Evolutionary conservation across 1,139 yeast species (phyloP), one percentile per base, ranked within the genome.

Genomic region (Candida buenavistaensis): DNA sequence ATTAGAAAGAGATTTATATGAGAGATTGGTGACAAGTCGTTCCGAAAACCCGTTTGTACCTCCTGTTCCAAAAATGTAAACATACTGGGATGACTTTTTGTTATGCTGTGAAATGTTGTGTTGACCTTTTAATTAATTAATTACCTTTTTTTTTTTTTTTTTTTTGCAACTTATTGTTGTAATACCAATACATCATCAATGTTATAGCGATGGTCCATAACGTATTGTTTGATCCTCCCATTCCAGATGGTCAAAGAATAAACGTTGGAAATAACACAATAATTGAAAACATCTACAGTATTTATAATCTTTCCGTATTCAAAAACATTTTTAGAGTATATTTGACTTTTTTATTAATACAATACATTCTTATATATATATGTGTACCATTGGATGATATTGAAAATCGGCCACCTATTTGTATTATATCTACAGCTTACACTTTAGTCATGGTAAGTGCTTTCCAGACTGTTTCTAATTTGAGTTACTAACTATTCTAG

Each of bases 1-100:
- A 21, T 36, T 75, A n/a, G 87, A 80, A 50, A 57, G 86, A 37
- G 57, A 50, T 25, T 44, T 77, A 13, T 74, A 72, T 44, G 35
- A 46, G 3, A 47, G 48, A 28, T 51, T 70, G 36, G 62, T 55
- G 4, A 40, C 52, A 7, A 50, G 39, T 22, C 44, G 59, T 37
- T 28, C 37, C 2, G 51, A 44, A 6, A 38, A 43, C 27, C 62
- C 62, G 4, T 59, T 45, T 41, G 47, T 49, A 3, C 62, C 68
- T 10, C 68, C 67, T 10, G 40, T 35, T 20, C 65, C 65, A 3
- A 14, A 27, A 6, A 28, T 27, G 24, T 23, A 14, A 9, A 7
- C 11, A 9, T 13, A 7, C 7, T 17, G 19, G 19, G 19, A 17
- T n/a, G n/a, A n/a, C n/a, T 13, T 13, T 15, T 13, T 22, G 20